A percentile compares a stretch with the other conserved stretches of the same genome.
Conservation (phyloP, 2,329 filamentous ascomycete species). For the Paracorniculantispora psalliotae region DNA sequence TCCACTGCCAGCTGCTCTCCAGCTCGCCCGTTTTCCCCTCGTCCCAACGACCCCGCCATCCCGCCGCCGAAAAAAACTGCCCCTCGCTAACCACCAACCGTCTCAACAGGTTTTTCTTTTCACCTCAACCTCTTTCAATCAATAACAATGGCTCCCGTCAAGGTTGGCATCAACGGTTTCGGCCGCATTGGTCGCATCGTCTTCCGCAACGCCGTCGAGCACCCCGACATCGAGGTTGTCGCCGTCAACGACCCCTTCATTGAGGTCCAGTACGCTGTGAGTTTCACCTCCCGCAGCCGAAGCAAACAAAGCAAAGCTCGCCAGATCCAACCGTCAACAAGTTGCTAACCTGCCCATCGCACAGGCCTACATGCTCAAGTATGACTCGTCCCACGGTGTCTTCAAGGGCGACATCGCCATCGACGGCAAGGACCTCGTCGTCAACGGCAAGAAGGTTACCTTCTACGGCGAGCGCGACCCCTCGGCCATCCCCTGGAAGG, state of each 20-base stretch:
- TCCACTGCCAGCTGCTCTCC: not conserved
- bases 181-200: constrained; percentile 98
- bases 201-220: constrained; percentile 95
- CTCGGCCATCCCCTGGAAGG: constrained; percentile 80
- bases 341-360: constrained; percentile 10
- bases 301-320: not conserved
- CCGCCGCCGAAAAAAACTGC: not conserved
- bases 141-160: constrained; percentile 46
- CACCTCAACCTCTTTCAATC: constrained; percentile 14
- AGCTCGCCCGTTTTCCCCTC: not conserved
- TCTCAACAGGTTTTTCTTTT: constrained; percentile 8
- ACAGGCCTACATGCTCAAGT: constrained; percentile 99
- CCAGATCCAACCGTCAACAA: not conserved
- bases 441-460: constrained; percentile 92
- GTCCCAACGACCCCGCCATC: constrained; percentile 12
- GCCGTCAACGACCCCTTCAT: constrained; percentile 99
- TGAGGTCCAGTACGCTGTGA: constrained; percentile 92
- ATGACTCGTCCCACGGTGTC: constrained; percentile 92
- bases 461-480: constrained; percentile 95
- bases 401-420: constrained; percentile 90
- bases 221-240: constrained; percentile 83
- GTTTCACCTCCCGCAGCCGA: constrained; percentile 34
- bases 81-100: constrained; percentile 12
- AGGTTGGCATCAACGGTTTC: constrained; percentile 99
- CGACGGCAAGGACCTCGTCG: constrained; percentile 64